phyloP scores from a whole-genome alignment of 768 basidiomycete species.

The Coprinopsis strossmayeri region DNA sequence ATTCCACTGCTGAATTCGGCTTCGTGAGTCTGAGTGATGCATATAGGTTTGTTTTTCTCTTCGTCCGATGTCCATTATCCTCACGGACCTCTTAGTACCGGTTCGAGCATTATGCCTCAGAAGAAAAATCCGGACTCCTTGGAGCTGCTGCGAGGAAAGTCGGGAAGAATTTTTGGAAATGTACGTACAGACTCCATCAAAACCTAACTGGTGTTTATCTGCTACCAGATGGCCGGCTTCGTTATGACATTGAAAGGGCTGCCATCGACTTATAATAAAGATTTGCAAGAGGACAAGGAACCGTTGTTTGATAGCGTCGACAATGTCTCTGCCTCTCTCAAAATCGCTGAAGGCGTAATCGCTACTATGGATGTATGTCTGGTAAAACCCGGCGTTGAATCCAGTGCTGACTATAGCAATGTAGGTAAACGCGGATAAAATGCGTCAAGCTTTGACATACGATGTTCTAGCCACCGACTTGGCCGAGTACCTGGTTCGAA shows the following conservation, averaged over 20 bases:
- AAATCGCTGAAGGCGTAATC: constrained; percentile 92
- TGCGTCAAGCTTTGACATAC: constrained; percentile 88
- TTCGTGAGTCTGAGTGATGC: constrained; percentile 96
- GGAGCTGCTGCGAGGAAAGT: constrained; percentile 92
- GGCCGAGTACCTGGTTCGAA: constrained; percentile 97
- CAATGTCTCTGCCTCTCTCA: constrained; percentile 79
- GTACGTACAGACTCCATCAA: constrained; percentile 31
- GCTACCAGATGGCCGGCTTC: constrained; percentile 87
- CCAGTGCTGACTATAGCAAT: background rate
- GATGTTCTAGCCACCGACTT: constrained; percentile 98
- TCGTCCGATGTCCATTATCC: background rate
- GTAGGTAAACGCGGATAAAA: constrained; percentile 85
- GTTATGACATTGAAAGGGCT: constrained; percentile 96
- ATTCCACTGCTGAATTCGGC: constrained; percentile 95
- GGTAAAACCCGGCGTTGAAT: too few relatives aligned
- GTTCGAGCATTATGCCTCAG: constrained; percentile 99
- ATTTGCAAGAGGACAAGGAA: constrained; percentile 98
- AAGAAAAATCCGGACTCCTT: constrained; percentile 99
- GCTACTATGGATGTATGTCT: constrained; percentile 74
- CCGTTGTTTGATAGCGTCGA: constrained; percentile 93
- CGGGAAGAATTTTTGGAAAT: constrained; percentile 90
- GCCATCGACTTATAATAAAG: constrained; percentile 99
- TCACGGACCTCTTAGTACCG: constrained; percentile 55
- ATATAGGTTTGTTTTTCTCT: constrained; percentile 61
- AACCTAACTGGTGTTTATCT: constrained; percentile 8